A percentile compares a stretch with the other conserved stretches of the same genome.
These are phyloP conservation scores for Cryptosporidium felis DNA, from an alignment of 169 alveolate species.

Conservation along the genomic window DNA sequence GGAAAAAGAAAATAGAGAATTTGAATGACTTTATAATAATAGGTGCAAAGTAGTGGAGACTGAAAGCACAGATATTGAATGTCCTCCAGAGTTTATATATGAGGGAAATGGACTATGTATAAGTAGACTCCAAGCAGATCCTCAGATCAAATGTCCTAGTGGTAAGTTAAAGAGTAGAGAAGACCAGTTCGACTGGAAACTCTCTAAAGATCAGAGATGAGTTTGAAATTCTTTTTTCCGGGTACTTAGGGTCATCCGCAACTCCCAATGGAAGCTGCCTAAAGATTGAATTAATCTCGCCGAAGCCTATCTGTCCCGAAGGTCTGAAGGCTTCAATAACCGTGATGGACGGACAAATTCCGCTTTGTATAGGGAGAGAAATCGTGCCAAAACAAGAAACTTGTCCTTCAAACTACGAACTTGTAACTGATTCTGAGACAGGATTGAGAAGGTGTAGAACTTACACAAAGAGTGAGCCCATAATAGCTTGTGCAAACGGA, in stretches of 20 bases:
- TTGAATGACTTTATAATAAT: background rate
- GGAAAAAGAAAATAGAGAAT: background rate
- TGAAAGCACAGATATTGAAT: slow-evolving; percentile 43
- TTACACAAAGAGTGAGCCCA: slow-evolving; percentile 62
- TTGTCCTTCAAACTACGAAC: slow-evolving; percentile 62
- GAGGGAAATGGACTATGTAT: slow-evolving; percentile 60
- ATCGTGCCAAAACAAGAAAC: slow-evolving; percentile 65
- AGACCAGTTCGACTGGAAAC: no score
- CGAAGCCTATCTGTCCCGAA: slow-evolving; percentile 56
- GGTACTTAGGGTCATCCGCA: slow-evolving; percentile 28
- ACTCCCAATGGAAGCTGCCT: slow-evolving; percentile 64
- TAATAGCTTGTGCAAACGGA: slow-evolving; percentile 65
- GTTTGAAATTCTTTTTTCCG: background rate
- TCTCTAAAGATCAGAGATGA: no score
- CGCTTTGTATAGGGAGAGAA: slow-evolving; percentile 63
- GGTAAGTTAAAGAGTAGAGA: slow-evolving; percentile 27
- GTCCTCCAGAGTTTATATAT: slow-evolving; percentile 54
- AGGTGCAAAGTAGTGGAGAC: slow-evolving; percentile 61
- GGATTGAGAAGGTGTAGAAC: slow-evolving; percentile 69
- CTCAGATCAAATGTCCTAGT: slow-evolving; percentile 58
- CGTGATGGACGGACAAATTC: slow-evolving; percentile 58
- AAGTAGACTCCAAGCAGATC: slow-evolving; percentile 50
- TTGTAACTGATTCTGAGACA: slow-evolving; percentile 60
- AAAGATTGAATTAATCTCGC: slow-evolving; percentile 41
- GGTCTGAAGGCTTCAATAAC: slow-evolving; percentile 42